Base-by-base conservation (phyloP, 352 stramenopile species). In the Phytophthora melonis region DNA sequence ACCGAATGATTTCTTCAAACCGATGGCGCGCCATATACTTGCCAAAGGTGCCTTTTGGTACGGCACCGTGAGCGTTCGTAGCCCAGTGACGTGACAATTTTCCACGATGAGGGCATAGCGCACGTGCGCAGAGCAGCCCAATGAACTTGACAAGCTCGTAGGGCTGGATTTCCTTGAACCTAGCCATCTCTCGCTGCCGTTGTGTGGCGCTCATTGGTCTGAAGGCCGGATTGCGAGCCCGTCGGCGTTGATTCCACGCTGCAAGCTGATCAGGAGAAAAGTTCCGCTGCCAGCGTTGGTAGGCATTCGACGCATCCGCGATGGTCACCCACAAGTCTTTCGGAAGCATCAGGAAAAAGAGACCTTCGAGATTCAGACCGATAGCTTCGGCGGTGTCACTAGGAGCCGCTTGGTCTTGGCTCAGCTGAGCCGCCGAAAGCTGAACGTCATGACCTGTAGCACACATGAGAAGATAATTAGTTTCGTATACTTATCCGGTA, bases 41-140 rank as follows among this genome's bases (percentile, higher is more conserved):
- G 0, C 60, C 60, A 23, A 60, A 67, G 0, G 30, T 58, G 3
- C 59, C 47, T 66, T 39, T 57, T 2, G 59, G n/a, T 7, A 66
- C 59, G 3, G 47, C 47, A 13, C 47, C 59, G 27, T 58, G 27
- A 4, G 47, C 19, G 23, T 58, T 47, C 5, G 39, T 47, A 47
- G 39, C 39, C 39, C 39, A 47, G 14, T n/a, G 39, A n/a, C 39
- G 8, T n/a, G 9, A 47, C 14, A 47, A 5, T 18, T 47, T 47
- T 11, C 39, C 39, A 47, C 39, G 39, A n/a, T 18, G 39, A 16
- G 39, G 39, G 14, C 39, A 47, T n/a, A 1, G 11, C 3, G 39
- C 14, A 16, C 39, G 39, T n/a, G 39, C 14, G 6, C 39, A 47
- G 4, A 47, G 39, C 39, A 47, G 11, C 39, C 39, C 39, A 5